Percentiles rank a stretch among this genome's conserved stretches.
These are phyloP conservation scores for Mikania micrantha DNA, from an alignment of 129 eudicot genomes.

Conservation along the genomic window DNA sequence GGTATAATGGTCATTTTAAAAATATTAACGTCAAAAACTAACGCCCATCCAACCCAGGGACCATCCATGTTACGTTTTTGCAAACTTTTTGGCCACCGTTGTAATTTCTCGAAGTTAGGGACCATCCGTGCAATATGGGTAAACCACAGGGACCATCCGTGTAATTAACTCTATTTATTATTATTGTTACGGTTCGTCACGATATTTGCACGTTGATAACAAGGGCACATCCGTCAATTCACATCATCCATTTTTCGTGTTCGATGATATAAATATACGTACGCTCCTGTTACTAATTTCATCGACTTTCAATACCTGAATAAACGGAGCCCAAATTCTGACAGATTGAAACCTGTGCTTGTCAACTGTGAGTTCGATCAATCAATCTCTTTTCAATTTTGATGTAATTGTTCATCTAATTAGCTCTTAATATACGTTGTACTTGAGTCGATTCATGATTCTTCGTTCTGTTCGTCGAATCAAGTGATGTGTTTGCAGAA, in stretches of 20 bases:
- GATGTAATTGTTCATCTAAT: background rate
- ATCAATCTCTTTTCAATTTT: constrained; percentile 6
- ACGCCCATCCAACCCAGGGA: no score
- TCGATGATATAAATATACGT: constrained; percentile 2
- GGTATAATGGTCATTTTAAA: no score
- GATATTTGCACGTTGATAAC: no score
- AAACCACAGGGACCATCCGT: no score
- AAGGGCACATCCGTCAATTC: constrained; percentile 2
- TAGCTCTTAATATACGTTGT: background rate
- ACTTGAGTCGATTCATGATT: background rate
- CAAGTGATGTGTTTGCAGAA: background rate
- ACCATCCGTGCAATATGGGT: no score
- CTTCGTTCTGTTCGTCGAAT: background rate
- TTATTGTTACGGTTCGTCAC: no score
- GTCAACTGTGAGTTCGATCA: constrained; percentile 1
- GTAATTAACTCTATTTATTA: no score
- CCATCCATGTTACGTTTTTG: no score
- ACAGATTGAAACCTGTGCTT: background rate
- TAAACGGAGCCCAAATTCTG: background rate
- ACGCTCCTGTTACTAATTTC: background rate
- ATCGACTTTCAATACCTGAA: background rate
- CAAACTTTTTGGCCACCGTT: no score
- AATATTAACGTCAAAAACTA: no score
- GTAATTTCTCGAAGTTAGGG: no score
- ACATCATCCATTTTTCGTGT: background rate